These are phyloP conservation scores for Pilasporangium apinafurcum DNA, from an alignment of 352 stramenopile species.

Conservation along the genomic window DNA sequence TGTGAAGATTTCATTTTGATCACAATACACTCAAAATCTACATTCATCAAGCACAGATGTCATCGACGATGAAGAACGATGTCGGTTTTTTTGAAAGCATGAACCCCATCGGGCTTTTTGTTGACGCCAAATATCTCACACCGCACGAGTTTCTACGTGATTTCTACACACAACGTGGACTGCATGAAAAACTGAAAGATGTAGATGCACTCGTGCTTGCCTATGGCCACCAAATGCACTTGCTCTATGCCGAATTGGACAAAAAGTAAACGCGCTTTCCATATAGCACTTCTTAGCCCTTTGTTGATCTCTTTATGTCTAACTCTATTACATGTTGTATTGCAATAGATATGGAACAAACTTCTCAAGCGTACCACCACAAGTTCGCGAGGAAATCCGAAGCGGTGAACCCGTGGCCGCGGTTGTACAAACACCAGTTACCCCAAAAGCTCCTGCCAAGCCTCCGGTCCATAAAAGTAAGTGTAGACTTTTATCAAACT, in stretches of 20 bases:
- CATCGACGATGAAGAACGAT: too few species aligned
- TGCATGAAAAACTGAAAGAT: conserved; percentile 63
- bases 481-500: not conserved
- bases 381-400: conserved; percentile 24
- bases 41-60: too few species aligned
- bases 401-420: conserved; percentile 16
- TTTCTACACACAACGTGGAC: conserved; percentile 61
- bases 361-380: conserved; percentile 43
- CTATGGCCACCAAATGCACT: conserved; percentile 44
- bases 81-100: conserved; percentile 45
- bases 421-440: conserved; percentile 10
- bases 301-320: not conserved
- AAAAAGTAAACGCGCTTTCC: too few species aligned
- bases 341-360: conserved; percentile 49
- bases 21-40: too few species aligned
- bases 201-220: conserved; percentile 48
- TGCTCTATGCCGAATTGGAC: conserved; percentile 62
- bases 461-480: conserved; percentile 60
- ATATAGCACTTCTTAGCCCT: not conserved
- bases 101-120: conserved; percentile 47
- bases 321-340: not conserved
- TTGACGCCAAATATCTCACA: conserved; percentile 44
- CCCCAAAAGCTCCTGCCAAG: conserved; percentile 28
- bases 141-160: conserved; percentile 59
- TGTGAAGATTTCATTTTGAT: too few species aligned